A percentile compares a stretch with the other conserved stretches of the same genome.
phyloP scores from a whole-genome alignment of 73 alveolate genomes.

The Paramecium biaurelia region DNA sequence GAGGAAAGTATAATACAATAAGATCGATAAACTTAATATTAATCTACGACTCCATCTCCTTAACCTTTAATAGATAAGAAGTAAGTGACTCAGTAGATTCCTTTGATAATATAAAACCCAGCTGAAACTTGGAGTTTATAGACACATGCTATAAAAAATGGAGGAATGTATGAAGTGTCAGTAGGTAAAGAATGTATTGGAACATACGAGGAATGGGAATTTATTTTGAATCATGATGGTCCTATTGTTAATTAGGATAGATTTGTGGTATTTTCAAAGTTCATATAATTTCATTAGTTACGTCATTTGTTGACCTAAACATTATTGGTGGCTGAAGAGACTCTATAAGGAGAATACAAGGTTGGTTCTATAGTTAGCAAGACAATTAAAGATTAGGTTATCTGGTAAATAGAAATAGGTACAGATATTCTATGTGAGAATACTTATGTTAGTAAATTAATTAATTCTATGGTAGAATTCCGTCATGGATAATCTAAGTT shows the following conservation, averaged over 20 bases:
- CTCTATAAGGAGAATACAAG: neutral
- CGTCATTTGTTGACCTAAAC: neutral
- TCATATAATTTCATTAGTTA: neutral
- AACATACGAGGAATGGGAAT: neutral
- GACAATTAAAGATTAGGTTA: neutral
- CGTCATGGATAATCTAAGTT: neutral
- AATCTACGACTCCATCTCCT: constrained; percentile 7
- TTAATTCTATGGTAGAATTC: neutral
- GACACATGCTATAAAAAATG: neutral
- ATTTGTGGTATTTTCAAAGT: neutral
- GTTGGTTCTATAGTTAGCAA: neutral
- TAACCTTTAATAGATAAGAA: neutral
- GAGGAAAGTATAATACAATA: neutral
- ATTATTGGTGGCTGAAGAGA: neutral
- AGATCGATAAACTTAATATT: neutral
- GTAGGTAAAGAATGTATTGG: neutral
- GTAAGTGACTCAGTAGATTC: neutral
- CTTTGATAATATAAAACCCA: neutral
- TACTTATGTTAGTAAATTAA: neutral
- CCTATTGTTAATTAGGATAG: neutral
- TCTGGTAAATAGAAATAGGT: neutral
- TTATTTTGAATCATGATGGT: neutral
- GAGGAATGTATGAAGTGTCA: constrained; percentile 17
- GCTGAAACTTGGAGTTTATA: neutral
- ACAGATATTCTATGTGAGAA: neutral